Evolutionary conservation across 2,329 filamentous ascomycete genomes (phyloP), one percentile per base, ranked within the genome.

Genomic region (Monilinia vaccinii-corymbosi): DNA sequence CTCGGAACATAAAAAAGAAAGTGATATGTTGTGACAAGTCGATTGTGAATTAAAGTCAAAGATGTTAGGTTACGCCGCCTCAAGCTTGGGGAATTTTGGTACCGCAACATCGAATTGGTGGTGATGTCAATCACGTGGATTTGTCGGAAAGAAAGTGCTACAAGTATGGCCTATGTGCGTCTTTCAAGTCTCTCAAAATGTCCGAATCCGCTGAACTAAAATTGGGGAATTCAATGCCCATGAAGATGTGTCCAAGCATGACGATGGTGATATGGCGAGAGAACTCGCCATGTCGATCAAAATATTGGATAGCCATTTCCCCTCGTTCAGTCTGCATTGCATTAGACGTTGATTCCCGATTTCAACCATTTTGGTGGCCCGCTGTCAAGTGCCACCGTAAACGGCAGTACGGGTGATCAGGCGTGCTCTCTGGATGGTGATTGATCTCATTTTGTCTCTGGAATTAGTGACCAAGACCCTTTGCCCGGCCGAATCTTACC

Each of bases 1-100:
- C 40, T 44, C 38, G 51, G 38, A 36, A 53, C 14, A 47, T n/a
- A 18, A 46, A 23, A 51, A 55, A 46, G 18, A 45, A 59, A 44
- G 21, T 18, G 25, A 59, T 9, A 45, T 59, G 31, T 38, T 31
- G 48, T 59, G 49, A 31, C 38, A 38, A 38, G 38, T 36, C 31
- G 21, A 53, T 31, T 46, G 34, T 40, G 38, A 23, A 59, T 53
- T 52, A 45, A 55, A 44, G 16, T 45, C n/a, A n/a, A n/a, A n/a
- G n/a, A n/a, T n/a, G n/a, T 58, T 38, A 28, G 46, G 46, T 49
- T 51, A 58, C 56, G 14, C 42, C 42, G 46, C 56, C 56, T 52
- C 32, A 59, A 52, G 21, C 38, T 34, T 58, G 28, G 25, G 25
- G 48, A 44, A 31, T 18, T 21, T 52, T 45, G 32, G 51, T 32